Conservation (phyloP, 2,329 filamentous ascomycete species). For the Microdochium bolleyi region DNA sequence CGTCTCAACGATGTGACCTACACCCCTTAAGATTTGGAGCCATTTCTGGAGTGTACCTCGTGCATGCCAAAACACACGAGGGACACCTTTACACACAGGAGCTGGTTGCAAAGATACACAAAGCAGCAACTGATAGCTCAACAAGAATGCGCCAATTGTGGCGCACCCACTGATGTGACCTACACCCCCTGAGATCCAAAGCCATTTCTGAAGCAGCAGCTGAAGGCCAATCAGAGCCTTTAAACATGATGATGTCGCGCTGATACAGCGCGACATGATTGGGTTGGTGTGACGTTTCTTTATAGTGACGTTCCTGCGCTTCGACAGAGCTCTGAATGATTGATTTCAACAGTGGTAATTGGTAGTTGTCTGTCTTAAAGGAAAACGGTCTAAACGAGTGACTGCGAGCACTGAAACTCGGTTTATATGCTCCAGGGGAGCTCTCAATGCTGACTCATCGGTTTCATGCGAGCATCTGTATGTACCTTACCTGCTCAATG, state of each 20-base stretch:
- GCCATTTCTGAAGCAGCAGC: not conserved
- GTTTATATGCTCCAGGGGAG: not conserved
- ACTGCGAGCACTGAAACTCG: not conserved
- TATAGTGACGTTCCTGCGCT: not conserved
- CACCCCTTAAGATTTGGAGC: not conserved
- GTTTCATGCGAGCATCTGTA: not conserved
- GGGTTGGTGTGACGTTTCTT: not conserved
- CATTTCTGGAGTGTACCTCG: not conserved
- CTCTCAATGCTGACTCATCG: not conserved
- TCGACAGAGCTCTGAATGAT: not conserved
- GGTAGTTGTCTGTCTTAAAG: not conserved
- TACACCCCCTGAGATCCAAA: not conserved
- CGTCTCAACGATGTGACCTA: not conserved
- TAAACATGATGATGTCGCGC: not conserved
- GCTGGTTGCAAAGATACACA: not conserved
- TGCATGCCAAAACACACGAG: not conserved
- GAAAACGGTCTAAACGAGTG: not conserved
- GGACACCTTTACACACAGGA: not conserved
- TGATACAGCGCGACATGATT: not conserved
- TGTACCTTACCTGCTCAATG: too few relatives aligned
- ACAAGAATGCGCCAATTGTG: not conserved
- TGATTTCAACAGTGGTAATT: not conserved
- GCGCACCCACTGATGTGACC: not conserved
- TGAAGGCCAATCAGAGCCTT: not conserved
- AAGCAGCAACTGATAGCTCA: not conserved